Base-by-base conservation (phyloP, 306 rosid genomes). In the Cajanus cajan region DNA sequence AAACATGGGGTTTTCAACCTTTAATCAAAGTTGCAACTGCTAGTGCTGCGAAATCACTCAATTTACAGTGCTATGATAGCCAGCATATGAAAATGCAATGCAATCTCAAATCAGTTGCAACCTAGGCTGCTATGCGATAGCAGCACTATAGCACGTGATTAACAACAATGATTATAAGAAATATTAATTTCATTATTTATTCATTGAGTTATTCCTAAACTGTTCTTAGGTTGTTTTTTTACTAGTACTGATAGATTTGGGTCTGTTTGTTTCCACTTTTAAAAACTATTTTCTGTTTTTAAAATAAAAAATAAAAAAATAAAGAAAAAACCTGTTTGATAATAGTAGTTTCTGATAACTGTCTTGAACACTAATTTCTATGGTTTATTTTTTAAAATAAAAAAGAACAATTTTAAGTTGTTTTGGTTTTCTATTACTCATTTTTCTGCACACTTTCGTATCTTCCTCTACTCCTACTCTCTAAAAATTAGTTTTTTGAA, bases 151-250 rank as follows among this genome's bases (percentile, higher is more conserved):
- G 52, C 4, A 1, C 22, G 31, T 21, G 33, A 22, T 55, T 55
- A 10, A 55, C 63, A 55, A 55, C 28, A 10, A 19, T 18, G 13
- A 52, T 4, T 18, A 2, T 52, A 19, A 52, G 40, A 36, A 69
- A 41, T 61, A 40, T 78, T 50, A 68, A 51, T 8, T 75, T 48
- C 64, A 62, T 34, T 43, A 44, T 55, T 50, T 68, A 70, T 79
- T 9, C 28, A 11, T 8, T n/a, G 18, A 68, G 44, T 19, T 57
- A 12, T 70, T 72, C 24, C 28, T 22, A 45, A 40, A 33, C 19
- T 34, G 8, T 76, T 73, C 40, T 57, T 2, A 15, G 57, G 65
- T 34, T 21, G 2, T 28, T 40, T 77, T 73, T 80, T 50, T 10
- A 66, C 74, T 48, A 9, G 12, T 19, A n/a, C 68, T 21, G 34